A percentile compares a stretch with the other conserved stretches of the same genome.
These are phyloP conservation scores for Apiospora koreana DNA, from an alignment of 2,329 filamentous ascomycete species.

Conservation along the genomic window DNA sequence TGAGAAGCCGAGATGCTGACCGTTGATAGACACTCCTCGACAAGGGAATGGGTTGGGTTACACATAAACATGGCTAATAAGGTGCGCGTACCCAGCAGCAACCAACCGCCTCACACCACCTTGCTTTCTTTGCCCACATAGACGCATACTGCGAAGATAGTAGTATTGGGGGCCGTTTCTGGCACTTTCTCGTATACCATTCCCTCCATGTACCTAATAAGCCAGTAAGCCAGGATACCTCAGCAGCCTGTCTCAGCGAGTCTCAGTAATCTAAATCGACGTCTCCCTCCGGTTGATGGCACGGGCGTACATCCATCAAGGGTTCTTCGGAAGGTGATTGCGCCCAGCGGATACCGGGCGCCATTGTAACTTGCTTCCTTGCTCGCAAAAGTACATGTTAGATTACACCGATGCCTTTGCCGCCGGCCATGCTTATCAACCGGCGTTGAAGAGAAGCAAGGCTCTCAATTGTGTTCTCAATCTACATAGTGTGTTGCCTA, in stretches of 20 bases:
- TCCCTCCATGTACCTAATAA: neutral
- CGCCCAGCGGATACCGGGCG: neutral
- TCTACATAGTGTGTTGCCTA: neutral
- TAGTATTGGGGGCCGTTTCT: neutral
- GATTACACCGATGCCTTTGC: neutral
- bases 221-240: neutral
- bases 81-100: neutral
- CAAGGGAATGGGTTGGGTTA: neutral
- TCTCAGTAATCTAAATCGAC: neutral
- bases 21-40: neutral
- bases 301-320: neutral
- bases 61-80: neutral
- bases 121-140: neutral
- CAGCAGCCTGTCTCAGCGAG: neutral
- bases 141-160: neutral
- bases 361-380: neutral
- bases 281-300: neutral
- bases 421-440: neutral
- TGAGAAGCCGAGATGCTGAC: neutral
- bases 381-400: too few species aligned
- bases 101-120: conserved; percentile 6
- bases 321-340: neutral
- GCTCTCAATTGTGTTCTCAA: neutral
- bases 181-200: neutral
- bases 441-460: neutral